Conservation (phyloP, 2,329 filamentous ascomycete genomes). For the Sarocladium kiliense region DNA sequence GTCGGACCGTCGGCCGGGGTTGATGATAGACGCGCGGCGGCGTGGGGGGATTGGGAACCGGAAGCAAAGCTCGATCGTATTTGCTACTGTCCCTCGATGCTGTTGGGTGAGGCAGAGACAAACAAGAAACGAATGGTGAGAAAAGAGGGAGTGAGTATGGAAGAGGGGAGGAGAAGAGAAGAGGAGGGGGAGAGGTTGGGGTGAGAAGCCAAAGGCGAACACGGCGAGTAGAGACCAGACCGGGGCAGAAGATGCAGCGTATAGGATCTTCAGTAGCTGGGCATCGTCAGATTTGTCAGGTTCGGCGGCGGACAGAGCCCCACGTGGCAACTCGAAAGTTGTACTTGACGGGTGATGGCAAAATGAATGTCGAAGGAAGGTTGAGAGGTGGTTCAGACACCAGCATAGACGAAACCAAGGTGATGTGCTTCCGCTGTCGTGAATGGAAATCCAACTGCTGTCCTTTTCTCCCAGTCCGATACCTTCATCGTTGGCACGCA, state of each 20-base stretch:
- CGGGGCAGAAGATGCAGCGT: background rate
- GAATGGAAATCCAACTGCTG: too few species aligned
- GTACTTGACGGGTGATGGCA: background rate
- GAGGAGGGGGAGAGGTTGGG: constrained; percentile 8
- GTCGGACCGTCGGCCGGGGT: background rate
- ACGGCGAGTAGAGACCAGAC: background rate
- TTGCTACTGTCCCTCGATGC: background rate
- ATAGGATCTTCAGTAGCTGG: constrained; percentile 9
- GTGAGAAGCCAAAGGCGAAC: background rate
- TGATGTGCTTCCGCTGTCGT: too few species aligned
- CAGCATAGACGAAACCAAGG: background rate
- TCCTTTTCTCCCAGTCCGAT: too few species aligned
- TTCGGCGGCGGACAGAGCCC: background rate
- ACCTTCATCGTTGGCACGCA: background rate
- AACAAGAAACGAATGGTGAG: constrained; percentile 6
- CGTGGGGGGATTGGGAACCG: background rate
- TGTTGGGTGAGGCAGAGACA: background rate
- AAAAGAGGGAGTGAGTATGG: constrained; percentile 10
- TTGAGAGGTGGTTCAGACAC: background rate
- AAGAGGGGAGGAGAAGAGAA: constrained; percentile 12
- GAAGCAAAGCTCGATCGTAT: background rate
- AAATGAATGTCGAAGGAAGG: background rate
- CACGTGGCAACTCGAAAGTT: constrained; percentile 4
- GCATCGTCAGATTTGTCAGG: constrained; percentile 10
- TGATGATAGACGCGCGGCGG: constrained; percentile 3